Conservation (phyloP, 2,329 filamentous ascomycete species). For the Colletotrichum noveboracense region DNA sequence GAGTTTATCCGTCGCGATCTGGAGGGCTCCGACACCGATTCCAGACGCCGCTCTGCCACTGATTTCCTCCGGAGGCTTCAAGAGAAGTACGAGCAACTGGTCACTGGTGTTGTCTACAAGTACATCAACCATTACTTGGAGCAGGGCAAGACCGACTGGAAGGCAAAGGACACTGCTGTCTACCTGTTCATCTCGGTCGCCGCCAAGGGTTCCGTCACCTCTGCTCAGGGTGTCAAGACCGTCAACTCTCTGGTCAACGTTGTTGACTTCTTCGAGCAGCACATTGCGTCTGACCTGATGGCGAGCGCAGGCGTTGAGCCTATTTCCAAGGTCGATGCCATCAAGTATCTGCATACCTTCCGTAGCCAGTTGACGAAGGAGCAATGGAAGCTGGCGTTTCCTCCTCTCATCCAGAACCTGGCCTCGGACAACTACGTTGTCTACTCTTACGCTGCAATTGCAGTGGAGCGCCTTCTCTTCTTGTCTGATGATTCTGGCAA, state of each 20-base stretch:
- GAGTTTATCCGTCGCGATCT: slow-evolving; percentile 96
- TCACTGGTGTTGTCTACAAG: slow-evolving; percentile 84
- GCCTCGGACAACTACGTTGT: slow-evolving; percentile 93
- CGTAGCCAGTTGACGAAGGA: slow-evolving; percentile 91
- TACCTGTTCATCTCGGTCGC: slow-evolving; percentile 96
- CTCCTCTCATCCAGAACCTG: slow-evolving; percentile 88
- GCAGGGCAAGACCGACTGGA: slow-evolving; percentile 86
- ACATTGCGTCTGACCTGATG: slow-evolving; percentile 89
- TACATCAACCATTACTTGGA: slow-evolving; percentile 89
- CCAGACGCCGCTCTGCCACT: slow-evolving; percentile 86
- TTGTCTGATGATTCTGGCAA: slow-evolving; percentile 77
- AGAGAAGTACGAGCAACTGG: slow-evolving; percentile 83
- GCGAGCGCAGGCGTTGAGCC: slow-evolving; percentile 73
- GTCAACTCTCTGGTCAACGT: slow-evolving; percentile 89
- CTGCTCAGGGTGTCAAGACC: slow-evolving; percentile 87
- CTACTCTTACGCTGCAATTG: slow-evolving; percentile 96
- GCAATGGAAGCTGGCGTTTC: slow-evolving; percentile 90
- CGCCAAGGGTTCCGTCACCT: slow-evolving; percentile 86
- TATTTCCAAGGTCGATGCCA: slow-evolving; percentile 94
- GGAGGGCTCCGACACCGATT: slow-evolving; percentile 96
- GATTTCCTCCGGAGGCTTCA: slow-evolving; percentile 92
- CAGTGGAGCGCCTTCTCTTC: slow-evolving; percentile 90
- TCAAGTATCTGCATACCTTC: slow-evolving; percentile 98
- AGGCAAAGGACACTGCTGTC: slow-evolving; percentile 96
- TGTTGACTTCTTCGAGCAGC: slow-evolving; percentile 91